Conservation (phyloP, 805 yeast species). For the Candida tammaniensis region DNA sequence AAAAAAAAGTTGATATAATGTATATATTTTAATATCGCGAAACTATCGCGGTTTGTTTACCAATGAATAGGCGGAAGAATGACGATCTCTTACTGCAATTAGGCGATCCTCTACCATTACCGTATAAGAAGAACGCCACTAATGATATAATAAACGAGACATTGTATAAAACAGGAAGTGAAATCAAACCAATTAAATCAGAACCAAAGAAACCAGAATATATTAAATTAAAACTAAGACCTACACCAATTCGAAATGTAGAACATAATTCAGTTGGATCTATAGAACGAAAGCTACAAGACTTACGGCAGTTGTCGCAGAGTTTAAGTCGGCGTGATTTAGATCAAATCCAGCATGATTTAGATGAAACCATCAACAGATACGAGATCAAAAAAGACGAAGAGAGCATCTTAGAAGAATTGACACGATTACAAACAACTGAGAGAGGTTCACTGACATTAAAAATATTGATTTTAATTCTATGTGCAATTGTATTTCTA, state of each 20-base stretch:
- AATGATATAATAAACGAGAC: not conserved
- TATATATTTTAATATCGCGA: constrained; percentile 3
- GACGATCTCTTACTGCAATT: too few species aligned
- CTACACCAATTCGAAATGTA: constrained; percentile 7
- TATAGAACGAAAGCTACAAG: too few species aligned
- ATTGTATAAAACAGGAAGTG: not conserved
- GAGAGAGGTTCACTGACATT: too few species aligned
- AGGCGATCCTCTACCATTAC: constrained; percentile 16
- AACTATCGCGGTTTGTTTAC: too few species aligned
- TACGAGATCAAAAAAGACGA: too few species aligned
- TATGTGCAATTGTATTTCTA: constrained; percentile 8
- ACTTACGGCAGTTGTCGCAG: too few species aligned
- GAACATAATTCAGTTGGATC: constrained; percentile 5
- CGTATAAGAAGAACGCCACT: constrained; percentile 8
- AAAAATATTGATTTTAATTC: too few species aligned
- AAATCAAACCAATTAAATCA: not conserved
- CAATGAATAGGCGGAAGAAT: too few species aligned
- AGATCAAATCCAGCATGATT: constrained; percentile 6
- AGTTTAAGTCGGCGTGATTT: too few species aligned
- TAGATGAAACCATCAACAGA: constrained; percentile 2
- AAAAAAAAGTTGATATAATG: not conserved
- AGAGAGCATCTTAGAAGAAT: too few species aligned
- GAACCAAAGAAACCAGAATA: constrained; percentile 2
- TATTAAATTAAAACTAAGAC: constrained; percentile 8
- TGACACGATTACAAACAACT: too few species aligned